Evolutionary conservation across 129 eudicot species (phyloP), one percentile per base, ranked within the genome.

Genomic region (Lonicera japonica): DNA sequence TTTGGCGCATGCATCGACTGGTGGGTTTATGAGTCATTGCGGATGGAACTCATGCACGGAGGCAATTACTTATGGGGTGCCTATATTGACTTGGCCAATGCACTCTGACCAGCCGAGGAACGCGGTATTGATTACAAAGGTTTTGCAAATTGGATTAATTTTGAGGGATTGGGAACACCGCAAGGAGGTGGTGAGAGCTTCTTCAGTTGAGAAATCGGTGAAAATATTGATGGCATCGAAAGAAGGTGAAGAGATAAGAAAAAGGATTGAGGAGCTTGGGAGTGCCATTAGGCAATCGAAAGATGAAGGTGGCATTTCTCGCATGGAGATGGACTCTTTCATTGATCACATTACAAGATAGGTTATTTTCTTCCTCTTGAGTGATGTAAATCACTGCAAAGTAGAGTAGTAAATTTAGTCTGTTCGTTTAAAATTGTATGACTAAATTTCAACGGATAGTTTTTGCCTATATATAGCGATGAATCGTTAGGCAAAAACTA

Each of bases 81-180:
- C n/a, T n/a, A n/a, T n/a, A n/a, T n/a, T n/a, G 45, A 77, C 70
- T 0, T 79, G 84, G 84, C 84, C 84, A 1, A 79, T 79, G 84
- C 84, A 79, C 63, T 79, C 80, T 0, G 84, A 79, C 57, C 84
- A 79, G 60, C 84, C 84, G 1, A 74, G 77, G 11, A 74, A 79
- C 4, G 76, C 80, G 12, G 53, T 54, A 62, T 63, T 79, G 14
- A 41, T 79, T 38, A 64, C 73, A 0, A 67, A 57, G 48, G 63
- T 73, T 24, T 64, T 79, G 18, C 73, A 79, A 5, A 54, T 65
- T 21, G 84, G 84, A 36, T 15, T 67, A 4, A 51, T 53, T 52
- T 70, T 79, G 70, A 79, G 69, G 65, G 79, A 73, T 54, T 73
- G 83, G 83, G 60, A 41, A 2, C 47, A 19, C 41, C 39, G 76